These are phyloP conservation scores for Glycine latifolia DNA, from an alignment of 306 rosid genomes.

Conservation along the genomic window DNA sequence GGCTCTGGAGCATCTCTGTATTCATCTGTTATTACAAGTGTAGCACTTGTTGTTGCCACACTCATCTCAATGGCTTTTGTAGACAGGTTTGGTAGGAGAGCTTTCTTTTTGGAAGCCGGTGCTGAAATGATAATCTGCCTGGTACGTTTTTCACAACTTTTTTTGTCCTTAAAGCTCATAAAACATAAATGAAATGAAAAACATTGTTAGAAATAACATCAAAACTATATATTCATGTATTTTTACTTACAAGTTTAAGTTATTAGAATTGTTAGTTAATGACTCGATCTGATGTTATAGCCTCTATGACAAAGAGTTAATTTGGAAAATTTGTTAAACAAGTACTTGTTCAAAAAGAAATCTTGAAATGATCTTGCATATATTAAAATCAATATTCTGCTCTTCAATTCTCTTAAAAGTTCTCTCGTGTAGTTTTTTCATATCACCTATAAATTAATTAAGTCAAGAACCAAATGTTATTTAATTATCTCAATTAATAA, in stretches of 20 bases:
- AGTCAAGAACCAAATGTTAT: not conserved
- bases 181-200: not conserved
- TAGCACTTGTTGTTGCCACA: slow-evolving; percentile 68
- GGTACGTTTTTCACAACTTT: slow-evolving; percentile 45
- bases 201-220: not conserved
- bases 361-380: too few species aligned
- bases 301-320: too few species aligned
- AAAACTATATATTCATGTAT: not conserved
- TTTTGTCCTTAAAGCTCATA: not conserved
- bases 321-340: not conserved
- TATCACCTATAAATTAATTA: not conserved
- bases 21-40: slow-evolving; percentile 71
- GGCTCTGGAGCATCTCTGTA: slow-evolving; percentile 67
- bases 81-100: slow-evolving; percentile 77
- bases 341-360: not conserved
- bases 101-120: slow-evolving; percentile 85
- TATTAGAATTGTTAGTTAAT: not conserved
- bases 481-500: not conserved
- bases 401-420: too few species aligned
- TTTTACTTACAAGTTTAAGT: not conserved
- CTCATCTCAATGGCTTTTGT: slow-evolving; percentile 74
- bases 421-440: too few species aligned
- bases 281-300: not conserved
- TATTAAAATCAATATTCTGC: too few species aligned
- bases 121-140: slow-evolving; percentile 71